A percentile compares a stretch with the other conserved stretches of the same genome.
These are phyloP conservation scores for Penicillium cosmopolitanum DNA, from an alignment of 495 filamentous ascomycete species.

Conservation along the genomic window DNA sequence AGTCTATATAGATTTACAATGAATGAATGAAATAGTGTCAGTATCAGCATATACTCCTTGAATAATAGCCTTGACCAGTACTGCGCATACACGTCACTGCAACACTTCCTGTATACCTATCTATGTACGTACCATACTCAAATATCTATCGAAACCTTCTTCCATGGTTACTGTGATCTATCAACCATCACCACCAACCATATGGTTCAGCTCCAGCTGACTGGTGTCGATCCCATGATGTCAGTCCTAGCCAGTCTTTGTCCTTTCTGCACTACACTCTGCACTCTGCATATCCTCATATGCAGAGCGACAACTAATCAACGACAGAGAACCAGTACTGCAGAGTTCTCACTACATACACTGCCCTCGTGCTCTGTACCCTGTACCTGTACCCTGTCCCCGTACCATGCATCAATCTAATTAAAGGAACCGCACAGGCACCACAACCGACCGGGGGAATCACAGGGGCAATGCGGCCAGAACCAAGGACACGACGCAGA, in stretches of 20 bases:
- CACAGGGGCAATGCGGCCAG: slow-evolving; percentile 1
- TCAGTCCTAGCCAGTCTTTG: background rate
- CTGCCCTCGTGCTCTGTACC: background rate
- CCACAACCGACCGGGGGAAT: background rate
- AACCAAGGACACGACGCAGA: background rate
- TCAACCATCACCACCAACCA: background rate
- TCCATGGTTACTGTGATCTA: background rate
- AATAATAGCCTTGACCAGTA: too few relatives aligned
- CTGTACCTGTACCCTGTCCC: background rate
- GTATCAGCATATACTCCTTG: background rate
- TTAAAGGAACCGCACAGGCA: background rate
- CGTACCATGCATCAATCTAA: background rate
- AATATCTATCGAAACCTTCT: too few relatives aligned
- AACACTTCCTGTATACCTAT: too few relatives aligned
- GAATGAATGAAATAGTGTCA: background rate
- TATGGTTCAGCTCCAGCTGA: background rate
- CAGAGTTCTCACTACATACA: background rate
- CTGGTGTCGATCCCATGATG: slow-evolving; percentile 1
- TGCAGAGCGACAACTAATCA: too few relatives aligned
- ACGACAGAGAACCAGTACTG: background rate
- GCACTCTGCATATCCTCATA: too few relatives aligned
- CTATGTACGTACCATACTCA: too few relatives aligned
- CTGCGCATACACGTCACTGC: too few relatives aligned
- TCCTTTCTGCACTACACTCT: too few relatives aligned
- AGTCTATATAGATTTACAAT: too few relatives aligned